A percentile compares a stretch with the other conserved stretches of the same genome.
Evolutionary conservation across 129 eudicot genomes (phyloP).

Genomic region (Helianthus tuberosus): DNA sequence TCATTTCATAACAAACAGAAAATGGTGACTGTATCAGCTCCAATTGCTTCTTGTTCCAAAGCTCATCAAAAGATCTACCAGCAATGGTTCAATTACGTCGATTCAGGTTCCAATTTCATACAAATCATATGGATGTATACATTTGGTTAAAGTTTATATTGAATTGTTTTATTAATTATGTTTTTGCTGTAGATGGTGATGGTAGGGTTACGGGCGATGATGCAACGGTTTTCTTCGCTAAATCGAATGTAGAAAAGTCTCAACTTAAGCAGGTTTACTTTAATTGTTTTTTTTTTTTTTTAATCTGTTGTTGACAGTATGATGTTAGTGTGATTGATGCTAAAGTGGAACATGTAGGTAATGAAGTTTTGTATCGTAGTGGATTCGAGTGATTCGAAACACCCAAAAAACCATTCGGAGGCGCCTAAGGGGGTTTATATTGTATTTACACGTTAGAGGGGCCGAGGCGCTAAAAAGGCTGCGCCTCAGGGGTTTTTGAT

Average conservation of each 20-base stretch:
- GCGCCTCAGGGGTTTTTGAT: no score
- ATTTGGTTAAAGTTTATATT: no score
- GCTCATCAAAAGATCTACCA: slow-evolving; percentile 70
- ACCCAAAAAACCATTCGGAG: no score
- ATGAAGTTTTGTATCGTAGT: neutral
- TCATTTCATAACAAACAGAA: neutral
- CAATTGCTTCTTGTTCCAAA: slow-evolving; percentile 55
- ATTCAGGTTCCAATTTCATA: slow-evolving; percentile 57
- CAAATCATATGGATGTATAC: neutral
- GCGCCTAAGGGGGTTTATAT: no score
- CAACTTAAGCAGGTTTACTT: slow-evolving; percentile 72
- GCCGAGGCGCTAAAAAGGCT: no score
- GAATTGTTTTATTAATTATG: neutral
- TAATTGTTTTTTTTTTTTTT: neutral
- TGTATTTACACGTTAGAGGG: no score
- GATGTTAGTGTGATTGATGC: neutral
- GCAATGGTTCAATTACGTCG: slow-evolving; percentile 74
- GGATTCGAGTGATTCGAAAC: no score
- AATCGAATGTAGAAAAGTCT: slow-evolving; percentile 61
- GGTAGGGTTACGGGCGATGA: slow-evolving; percentile 80
- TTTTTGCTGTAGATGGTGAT: slow-evolving; percentile 57
- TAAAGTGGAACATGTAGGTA: neutral
- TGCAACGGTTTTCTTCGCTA: slow-evolving; percentile 60
- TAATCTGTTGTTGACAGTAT: neutral
- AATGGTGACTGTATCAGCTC: slow-evolving; percentile 65